These are phyloP conservation scores for Pyracantha coccinea DNA, from an alignment of 331 rosid genomes.

Conservation along the genomic window DNA sequence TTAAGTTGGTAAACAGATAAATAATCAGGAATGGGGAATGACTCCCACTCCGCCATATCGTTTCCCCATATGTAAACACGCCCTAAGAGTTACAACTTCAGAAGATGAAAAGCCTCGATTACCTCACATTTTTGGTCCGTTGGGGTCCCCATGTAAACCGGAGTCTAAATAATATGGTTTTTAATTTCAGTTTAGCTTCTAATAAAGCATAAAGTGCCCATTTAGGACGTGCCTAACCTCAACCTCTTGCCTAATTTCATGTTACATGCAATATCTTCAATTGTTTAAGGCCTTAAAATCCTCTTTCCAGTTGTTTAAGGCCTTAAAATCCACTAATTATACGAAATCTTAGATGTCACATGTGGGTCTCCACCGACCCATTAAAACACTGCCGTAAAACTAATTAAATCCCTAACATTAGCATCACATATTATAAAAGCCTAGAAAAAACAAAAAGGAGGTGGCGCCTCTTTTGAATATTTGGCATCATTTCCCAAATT, in stretches of 20 bases:
- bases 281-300: background rate
- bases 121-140: too few species aligned
- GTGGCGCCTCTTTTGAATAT: slow-evolving; percentile 51
- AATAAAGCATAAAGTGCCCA: background rate
- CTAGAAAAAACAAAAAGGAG: slow-evolving; percentile 1
- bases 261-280: background rate
- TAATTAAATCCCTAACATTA: background rate
- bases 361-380: background rate
- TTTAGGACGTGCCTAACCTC: background rate
- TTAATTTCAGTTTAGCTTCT: background rate
- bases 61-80: too few species aligned
- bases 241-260: background rate
- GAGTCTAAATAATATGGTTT: too few species aligned
- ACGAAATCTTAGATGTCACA: background rate
- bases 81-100: too few species aligned
- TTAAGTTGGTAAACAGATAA: too few species aligned
- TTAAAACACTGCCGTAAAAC: background rate
- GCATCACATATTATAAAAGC: background rate
- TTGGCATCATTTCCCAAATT: slow-evolving; percentile 69
- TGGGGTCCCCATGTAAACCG: too few species aligned
- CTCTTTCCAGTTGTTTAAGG: background rate
- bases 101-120: too few species aligned
- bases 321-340: background rate
- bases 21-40: too few species aligned
- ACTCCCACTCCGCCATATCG: too few species aligned